These are phyloP conservation scores for Penicillium sp. DNA, from an alignment of 2,329 filamentous ascomycete species.

Conservation along the genomic window DNA sequence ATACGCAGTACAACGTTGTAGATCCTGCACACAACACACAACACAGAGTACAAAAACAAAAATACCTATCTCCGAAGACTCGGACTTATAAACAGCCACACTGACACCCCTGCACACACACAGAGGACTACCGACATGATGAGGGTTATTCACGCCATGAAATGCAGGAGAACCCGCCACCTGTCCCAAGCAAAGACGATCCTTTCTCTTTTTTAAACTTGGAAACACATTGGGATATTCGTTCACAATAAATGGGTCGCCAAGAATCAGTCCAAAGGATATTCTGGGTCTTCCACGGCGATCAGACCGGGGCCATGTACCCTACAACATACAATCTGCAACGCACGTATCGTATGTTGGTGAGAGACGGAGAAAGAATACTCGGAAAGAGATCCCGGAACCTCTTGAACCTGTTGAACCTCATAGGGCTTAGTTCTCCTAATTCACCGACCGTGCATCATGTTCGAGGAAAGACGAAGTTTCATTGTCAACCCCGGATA, in stretches of 20 bases:
- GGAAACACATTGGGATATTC: background rate
- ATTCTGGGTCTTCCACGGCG: background rate
- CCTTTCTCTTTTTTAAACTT: background rate
- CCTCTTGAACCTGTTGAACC: background rate
- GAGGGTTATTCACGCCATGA: background rate
- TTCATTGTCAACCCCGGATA: background rate
- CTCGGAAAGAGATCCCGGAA: background rate
- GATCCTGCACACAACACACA: too few relatives aligned
- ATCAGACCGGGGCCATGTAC: background rate
- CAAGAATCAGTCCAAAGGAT: background rate
- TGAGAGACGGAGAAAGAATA: background rate
- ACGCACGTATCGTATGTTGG: background rate
- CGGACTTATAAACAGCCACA: background rate
- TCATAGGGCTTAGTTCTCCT: background rate
- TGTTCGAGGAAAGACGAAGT: background rate
- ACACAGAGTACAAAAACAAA: background rate
- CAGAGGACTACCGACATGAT: background rate
- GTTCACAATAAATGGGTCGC: conserved; percentile 1
- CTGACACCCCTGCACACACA: background rate
- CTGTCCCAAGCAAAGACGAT: background rate
- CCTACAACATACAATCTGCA: too few relatives aligned
- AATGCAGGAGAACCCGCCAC: background rate
- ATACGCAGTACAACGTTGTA: too few relatives aligned
- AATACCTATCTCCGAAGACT: background rate
- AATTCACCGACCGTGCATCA: background rate